phyloP scores from a whole-genome alignment of 257 asterid genomes.

The Thymus quinquecostatus region DNA sequence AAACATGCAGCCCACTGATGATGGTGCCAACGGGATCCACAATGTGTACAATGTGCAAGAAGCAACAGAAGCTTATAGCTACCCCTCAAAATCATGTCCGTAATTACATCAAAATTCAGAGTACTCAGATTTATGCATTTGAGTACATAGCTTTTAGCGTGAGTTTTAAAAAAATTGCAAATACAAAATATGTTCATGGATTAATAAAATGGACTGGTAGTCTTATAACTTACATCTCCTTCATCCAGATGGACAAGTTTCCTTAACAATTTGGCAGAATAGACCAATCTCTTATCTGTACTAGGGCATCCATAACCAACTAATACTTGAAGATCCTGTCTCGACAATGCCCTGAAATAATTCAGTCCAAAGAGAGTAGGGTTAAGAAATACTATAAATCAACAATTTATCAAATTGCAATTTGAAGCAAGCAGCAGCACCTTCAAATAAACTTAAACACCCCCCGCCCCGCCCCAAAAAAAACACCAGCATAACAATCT shows the following conservation, averaged over 20 bases:
- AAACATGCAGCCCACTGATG: not conserved
- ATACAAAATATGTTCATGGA: too few relatives aligned
- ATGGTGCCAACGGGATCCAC: not conserved
- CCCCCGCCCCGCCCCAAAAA: not conserved
- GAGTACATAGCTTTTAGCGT: not conserved
- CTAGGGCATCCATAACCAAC: conserved; percentile 98
- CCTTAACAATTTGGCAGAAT: conserved; percentile 80
- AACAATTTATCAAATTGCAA: conserved; percentile 8
- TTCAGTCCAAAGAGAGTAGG: conserved; percentile 30
- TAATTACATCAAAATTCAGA: not conserved
- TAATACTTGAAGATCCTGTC: conserved; percentile 87
- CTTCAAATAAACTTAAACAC: not conserved
- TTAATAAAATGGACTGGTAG: not conserved
- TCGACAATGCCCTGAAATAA: conserved; percentile 84
- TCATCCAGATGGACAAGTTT: conserved; percentile 85
- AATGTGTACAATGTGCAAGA: not conserved
- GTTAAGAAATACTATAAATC: not conserved
- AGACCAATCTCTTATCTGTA: conserved; percentile 72
- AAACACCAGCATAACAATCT: not conserved
- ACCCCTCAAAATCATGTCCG: not conserved
- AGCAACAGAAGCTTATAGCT: not conserved
- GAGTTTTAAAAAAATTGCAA: not conserved
- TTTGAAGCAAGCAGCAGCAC: conserved; percentile 23
- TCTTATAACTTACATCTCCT: conserved; percentile 84
- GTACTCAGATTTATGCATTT: not conserved